Base-by-base conservation (phyloP, 495 filamentous ascomycete genomes). In the Tuber aestivum region DNA sequence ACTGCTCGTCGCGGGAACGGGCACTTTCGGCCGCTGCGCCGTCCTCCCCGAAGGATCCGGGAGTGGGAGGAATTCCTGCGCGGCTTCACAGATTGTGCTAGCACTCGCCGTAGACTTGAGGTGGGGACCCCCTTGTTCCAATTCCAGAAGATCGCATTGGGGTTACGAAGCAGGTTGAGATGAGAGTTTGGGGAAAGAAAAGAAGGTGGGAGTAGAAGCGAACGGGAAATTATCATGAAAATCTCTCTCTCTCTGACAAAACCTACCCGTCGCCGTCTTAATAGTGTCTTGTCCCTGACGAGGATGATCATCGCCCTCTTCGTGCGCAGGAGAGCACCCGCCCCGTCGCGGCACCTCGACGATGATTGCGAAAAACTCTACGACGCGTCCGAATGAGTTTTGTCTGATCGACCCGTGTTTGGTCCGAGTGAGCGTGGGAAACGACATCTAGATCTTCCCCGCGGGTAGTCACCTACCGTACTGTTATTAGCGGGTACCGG, bases 21-120 rank as follows among this genome's bases (percentile, higher is more conserved):
- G 38, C n/a, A 14, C 35, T 0, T 61, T 79, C 45, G 76, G 76
- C 41, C 75, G 44, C 27, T 79, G 78, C 4, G 18, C 42, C 56
- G 56, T 14, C n/a, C 27, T 65, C 27, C 5, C 56, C 32, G 56
- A 32, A 18, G 70, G 35, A 71, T 71, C 38, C 32, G n/a, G n/a
- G n/a, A n/a, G n/a, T n/a, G 35, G 35, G n/a, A 40, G 21, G 70
- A 42, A 42, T 71, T 71, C 41, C 41, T 71, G 70, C 56, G 56
- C 27, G 16, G n/a, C 56, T 65, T 65, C 56, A 18, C 56, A 65
- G 27, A 65, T 65, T 14, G 56, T 65, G 23, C n/a, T 65, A 21
- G 56, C n/a, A 18, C 56, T 65, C 32, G 56, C 56, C n/a, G 56
- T 32, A 4, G 56, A 65, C 56, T 65, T 65, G 27, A 65, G 56